Evolutionary conservation across 1,284 basidiomycete genomes (phyloP), one percentile per base, ranked within the genome.

Genomic region (Porogramme epimiltina): DNA sequence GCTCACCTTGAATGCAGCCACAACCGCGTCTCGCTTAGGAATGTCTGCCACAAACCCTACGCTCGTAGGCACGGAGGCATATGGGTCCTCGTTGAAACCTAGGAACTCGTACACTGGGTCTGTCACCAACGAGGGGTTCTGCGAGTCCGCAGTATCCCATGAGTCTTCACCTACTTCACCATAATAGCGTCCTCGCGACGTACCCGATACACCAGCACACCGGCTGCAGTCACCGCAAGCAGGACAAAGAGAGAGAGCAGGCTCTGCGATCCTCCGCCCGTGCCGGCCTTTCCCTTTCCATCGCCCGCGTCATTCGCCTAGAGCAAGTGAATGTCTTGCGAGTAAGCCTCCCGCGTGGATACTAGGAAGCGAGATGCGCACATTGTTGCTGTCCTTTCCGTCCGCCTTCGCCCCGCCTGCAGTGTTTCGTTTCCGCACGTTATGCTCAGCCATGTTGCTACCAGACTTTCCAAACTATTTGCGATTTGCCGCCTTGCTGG

Each of bases 1-100:
- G 23, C 49, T 55, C 61, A 91, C 90, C 73, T 82, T 83, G 75
- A 94, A 93, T 0, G 92, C 91, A 22, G 78, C 76, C 19, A 89
- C 81, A 3, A 94, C 73, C 0, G 88, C 90, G 41, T 86, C 79
- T 42, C 83, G 77, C 68, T 82, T 88, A 42, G 70, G 61, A 2
- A 76, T 66, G 64, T 94, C 91, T 1, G 85, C 83, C 42, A 68
- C 55, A 19, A 81, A 70, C 18, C 70, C 63, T 4, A 65, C 57
- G 5, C 45, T 50, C 3, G 26, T 49, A 1, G 49, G 23, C 36
- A 23, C 54, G 36, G 16, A 61, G 60, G 18, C 61, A 60, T 13
- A 40, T 16, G 34, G 34, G 3, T 56, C 51, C 24, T 47, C 50
- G 8, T 51, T 43, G 23, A 36, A 40, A 10, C 57, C 57, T 20